Base-by-base conservation (phyloP, 2,329 filamentous ascomycete genomes). In the Ascochyta rabiei region DNA sequence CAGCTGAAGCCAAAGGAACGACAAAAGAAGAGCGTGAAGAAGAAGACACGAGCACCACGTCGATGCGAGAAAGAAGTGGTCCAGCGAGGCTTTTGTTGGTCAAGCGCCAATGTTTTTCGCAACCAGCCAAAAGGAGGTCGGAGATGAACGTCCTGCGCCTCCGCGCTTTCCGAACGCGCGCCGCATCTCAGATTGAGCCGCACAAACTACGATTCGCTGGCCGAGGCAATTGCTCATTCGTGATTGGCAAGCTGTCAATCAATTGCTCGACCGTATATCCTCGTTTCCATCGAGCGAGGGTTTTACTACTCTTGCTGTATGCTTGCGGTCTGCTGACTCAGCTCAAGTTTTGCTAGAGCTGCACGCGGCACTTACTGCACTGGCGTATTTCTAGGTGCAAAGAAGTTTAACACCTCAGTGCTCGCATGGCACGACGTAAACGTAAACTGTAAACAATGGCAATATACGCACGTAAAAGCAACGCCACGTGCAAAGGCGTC, bases 1-100 rank as follows among this genome's bases (percentile, higher is more conserved):
- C 64, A 64, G 56, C 62, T 56, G 56, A 57, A 59, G 71, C 67
- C 67, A 50, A 75, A 75, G 67, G 73, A 75, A 64, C 46, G 72
- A 72, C 72, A 57, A 63, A 30, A 56, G 60, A 69, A 73, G 56
- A 45, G 48, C 60, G 55, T 47, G 72, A 73, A 71, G 62, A 64
- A 57, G 60, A 70, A 71, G 59, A 53, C 45, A 61, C 53, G 54
- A 56, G 51, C 55, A 52, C 63, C 58, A 48, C 52, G 59, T 59
- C 51, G 53, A 50, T 49, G 57, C 45, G 39, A 52, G 47, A 56
- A 53, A 52, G 50, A 51, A 58, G 46, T 53, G 58, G 60, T 44
- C 49, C 44, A 48, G 33, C 37, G 48, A 47, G 49, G 59, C 47
- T 69, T 65, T 65, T 68, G 61, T 66, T 58, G 60, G 53, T 48